Conservation (phyloP, 164 flowering plant genomes). For the Macadamia tetraphylla region DNA sequence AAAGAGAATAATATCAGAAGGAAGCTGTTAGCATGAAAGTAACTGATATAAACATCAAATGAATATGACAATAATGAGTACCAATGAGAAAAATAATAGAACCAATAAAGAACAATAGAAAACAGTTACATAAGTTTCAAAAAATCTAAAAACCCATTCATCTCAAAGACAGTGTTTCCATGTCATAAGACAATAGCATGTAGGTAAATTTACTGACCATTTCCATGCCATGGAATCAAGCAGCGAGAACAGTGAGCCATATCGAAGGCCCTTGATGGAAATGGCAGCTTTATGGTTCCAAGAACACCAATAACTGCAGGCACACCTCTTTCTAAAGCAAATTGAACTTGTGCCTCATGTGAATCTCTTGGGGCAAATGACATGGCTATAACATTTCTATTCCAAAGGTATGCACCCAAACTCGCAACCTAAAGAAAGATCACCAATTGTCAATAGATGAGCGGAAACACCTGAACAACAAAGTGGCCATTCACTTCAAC, state of each 20-base stretch:
- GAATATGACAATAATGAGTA: neutral
- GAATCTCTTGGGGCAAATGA: conserved; percentile 95
- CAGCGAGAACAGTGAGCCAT: conserved; percentile 97
- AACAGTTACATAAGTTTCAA: neutral
- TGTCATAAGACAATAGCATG: neutral
- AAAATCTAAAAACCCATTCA: neutral
- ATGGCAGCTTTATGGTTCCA: conserved; percentile 75
- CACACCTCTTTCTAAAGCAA: conserved; percentile 92
- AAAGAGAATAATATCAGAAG: conserved; percentile 2
- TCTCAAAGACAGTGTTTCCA: neutral
- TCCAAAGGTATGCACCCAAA: conserved; percentile 89
- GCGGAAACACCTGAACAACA: neutral
- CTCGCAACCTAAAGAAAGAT: conserved; percentile 68
- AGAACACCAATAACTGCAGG: conserved; percentile 94
- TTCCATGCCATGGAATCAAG: conserved; percentile 81
- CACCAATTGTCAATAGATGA: conserved; percentile 5
- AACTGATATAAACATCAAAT: neutral
- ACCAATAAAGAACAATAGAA: too few relatives aligned
- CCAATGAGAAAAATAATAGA: neutral
- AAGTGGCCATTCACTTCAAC: neutral
- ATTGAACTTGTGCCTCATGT: conserved; percentile 91
- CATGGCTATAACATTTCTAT: conserved; percentile 83
- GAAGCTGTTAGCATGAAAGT: neutral
- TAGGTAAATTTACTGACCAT: conserved; percentile 43
- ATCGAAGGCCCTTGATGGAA: conserved; percentile 83